Evolutionary conservation across 768 basidiomycete species (phyloP).

Genomic region (Boletus huronensis): DNA sequence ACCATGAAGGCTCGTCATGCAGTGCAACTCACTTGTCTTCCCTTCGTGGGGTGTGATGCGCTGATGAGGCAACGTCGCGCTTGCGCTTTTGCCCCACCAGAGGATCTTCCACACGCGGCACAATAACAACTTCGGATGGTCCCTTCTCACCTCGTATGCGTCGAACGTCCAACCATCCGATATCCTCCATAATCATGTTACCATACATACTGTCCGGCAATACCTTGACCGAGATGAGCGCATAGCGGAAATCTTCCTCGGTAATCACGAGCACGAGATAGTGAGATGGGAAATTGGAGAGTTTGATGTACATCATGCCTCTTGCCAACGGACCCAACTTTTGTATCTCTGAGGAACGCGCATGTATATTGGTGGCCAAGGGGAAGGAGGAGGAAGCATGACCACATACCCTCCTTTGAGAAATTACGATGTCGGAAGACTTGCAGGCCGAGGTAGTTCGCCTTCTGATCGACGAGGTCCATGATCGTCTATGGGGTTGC

Average conservation of each 20-base stretch:
- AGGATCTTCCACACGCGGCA: slow-evolving; percentile 15
- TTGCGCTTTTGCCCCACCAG: slow-evolving; percentile 31
- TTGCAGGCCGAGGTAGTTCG: slow-evolving; percentile 79
- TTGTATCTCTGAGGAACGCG: slow-evolving; percentile 47
- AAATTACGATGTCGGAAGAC: slow-evolving; percentile 70
- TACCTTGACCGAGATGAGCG: slow-evolving; percentile 66
- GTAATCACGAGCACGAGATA: slow-evolving; percentile 84
- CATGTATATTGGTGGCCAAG: not conserved
- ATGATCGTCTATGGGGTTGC: slow-evolving; percentile 65
- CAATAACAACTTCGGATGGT: slow-evolving; percentile 10
- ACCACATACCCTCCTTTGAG: slow-evolving; percentile 50
- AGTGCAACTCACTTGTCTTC: slow-evolving; percentile 28
- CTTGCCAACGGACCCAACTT: slow-evolving; percentile 68
- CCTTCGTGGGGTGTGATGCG: slow-evolving; percentile 12
- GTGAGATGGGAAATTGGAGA: slow-evolving; percentile 72
- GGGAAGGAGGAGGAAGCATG: slow-evolving; percentile 1
- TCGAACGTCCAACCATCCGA: slow-evolving; percentile 72
- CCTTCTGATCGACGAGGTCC: slow-evolving; percentile 81
- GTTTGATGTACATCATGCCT: slow-evolving; percentile 69
- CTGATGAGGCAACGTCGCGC: slow-evolving; percentile 13
- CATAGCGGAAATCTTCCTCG: slow-evolving; percentile 75
- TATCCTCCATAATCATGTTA: slow-evolving; percentile 69
- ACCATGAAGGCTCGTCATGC: not conserved
- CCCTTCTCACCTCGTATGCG: slow-evolving; percentile 55
- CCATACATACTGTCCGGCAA: slow-evolving; percentile 52